Conservation (phyloP, 2,329 filamentous ascomycete genomes). For the Cercospora sp. region DNA sequence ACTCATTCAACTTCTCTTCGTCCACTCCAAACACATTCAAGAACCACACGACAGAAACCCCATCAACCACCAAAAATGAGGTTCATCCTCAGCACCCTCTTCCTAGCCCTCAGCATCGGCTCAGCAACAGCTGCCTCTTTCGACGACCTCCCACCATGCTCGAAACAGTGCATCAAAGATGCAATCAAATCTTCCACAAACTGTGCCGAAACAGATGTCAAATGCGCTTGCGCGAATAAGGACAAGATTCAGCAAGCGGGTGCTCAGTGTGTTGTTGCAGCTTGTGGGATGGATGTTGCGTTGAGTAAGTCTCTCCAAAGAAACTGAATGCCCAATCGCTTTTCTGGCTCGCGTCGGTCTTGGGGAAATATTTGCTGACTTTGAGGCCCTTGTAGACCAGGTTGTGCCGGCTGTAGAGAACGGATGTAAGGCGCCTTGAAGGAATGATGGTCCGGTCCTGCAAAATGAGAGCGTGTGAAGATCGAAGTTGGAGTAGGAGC, state of each 20-base stretch:
- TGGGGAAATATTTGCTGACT: neutral
- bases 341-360: neutral
- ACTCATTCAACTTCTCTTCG: neutral
- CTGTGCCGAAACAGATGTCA: neutral
- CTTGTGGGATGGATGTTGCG: slow-evolving; percentile 3
- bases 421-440: neutral
- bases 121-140: neutral
- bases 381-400: neutral
- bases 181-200: neutral
- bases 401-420: neutral
- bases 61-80: neutral
- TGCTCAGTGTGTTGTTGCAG: neutral
- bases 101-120: neutral
- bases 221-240: neutral
- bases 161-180: neutral
- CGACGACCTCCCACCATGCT: neutral
- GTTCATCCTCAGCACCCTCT: neutral
- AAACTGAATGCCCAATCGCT: too few relatives aligned
- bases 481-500: neutral
- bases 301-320: neutral
- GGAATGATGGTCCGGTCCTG: neutral
- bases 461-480: too few relatives aligned
- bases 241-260: neutral
- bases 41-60: neutral
- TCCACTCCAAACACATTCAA: neutral